phyloP scores from a whole-genome alignment of 305 asterid genomes.

The Andrographis paniculata region DNA sequence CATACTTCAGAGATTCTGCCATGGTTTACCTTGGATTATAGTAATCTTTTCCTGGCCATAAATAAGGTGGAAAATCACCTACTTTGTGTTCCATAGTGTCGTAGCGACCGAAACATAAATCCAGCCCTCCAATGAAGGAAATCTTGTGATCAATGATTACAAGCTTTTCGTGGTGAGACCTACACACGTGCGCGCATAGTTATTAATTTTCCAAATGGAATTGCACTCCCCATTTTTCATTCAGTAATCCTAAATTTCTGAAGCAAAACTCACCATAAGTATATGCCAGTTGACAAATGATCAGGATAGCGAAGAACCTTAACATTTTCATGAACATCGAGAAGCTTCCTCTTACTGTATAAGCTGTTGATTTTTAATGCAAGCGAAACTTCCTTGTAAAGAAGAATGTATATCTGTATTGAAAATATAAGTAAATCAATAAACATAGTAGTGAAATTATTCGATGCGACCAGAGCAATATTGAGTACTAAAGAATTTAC shows the following conservation, averaged over 20 bases:
- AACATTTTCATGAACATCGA: conserved; percentile 79
- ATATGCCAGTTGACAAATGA: conserved; percentile 75
- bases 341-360: conserved; percentile 71
- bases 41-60: conserved; percentile 98
- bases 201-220: neutral
- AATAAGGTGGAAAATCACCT: conserved; percentile 55
- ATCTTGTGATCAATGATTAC: conserved; percentile 79
- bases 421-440: neutral
- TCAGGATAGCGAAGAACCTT: conserved; percentile 81
- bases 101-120: conserved; percentile 91
- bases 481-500: conserved; percentile 23
- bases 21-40: conserved; percentile 89
- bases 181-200: conserved; percentile 61
- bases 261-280: conserved; percentile 59
- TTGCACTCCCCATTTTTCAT: neutral
- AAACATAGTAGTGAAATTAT: conserved; percentile 7
- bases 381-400: conserved; percentile 91
- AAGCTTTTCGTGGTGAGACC: conserved; percentile 99
- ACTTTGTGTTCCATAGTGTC: conserved; percentile 77
- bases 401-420: conserved; percentile 86
- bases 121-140: conserved; percentile 86
- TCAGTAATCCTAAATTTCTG: conserved; percentile 7
- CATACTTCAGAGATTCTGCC: too few relatives aligned
- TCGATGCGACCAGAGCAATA: neutral
- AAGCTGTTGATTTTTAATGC: conserved; percentile 92